Base-by-base conservation (phyloP, 2,329 filamentous ascomycete genomes). In the Fusarium equiseti region DNA sequence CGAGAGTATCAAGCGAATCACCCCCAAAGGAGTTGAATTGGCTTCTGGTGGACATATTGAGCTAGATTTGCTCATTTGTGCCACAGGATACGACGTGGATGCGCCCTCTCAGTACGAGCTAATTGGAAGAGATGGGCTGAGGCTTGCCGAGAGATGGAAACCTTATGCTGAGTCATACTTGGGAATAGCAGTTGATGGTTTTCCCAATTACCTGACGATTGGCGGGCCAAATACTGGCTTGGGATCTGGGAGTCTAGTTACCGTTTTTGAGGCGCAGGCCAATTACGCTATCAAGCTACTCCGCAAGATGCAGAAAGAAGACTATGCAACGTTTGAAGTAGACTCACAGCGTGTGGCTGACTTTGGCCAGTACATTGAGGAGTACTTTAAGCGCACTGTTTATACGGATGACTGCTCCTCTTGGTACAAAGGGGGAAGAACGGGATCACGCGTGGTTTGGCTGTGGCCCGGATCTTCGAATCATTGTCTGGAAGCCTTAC, bases 141-240 rank as follows among this genome's bases (percentile, higher is more conserved):
- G 78, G 6, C 78, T 87, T 6, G 56, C 73, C 4, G 66, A 81
- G 18, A 80, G 81, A 35, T 87, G 83, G 80, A 70, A 68, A 9
- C 70, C 75, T 3, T 73, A 78, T 35, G 79, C 83, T 3, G 79
- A 83, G 43, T 79, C 79, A 20, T 87, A 86, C 71, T 78, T 87
- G 6, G 82, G 82, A 3, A 53, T 87, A 1, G 79, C 82, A 20
- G 80, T 83, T 40, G 83, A 85, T 70, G 76, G 77, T 7, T 86
- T 87, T 70, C 85, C 85, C 6, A 87, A 87, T 77, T 80, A 81
- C 63, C 79, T 87, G 45, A 80, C 86, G 72, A 80, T 85, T 74
- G 80, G 84, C 46, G 85, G 85, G 0, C 85, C 85, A 42, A 86
- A 86, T 75, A 81, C 79, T 22, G 80, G 79, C 43, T 81, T 86